Conservation (phyloP, 2,329 filamentous ascomycete species). For the Geoglossum cookeanum region DNA sequence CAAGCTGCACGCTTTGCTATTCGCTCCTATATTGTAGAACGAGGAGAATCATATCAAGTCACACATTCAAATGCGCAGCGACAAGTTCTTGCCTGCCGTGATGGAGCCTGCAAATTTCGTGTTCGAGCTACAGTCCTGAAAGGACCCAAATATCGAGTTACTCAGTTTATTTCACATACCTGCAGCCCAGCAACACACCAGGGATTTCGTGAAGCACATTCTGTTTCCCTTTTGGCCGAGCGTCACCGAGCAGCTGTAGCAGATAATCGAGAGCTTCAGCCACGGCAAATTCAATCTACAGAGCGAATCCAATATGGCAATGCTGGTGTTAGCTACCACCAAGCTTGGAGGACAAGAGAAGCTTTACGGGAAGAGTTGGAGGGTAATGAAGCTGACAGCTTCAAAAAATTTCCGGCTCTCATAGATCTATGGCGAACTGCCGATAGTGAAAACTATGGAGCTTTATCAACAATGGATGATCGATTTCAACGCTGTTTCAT, state of each 20-base stretch:
- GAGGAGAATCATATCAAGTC: no score
- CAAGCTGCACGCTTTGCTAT: no score
- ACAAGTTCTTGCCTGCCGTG: no score
- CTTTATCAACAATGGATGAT: background rate
- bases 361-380: background rate
- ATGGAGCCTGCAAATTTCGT: no score
- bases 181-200: no score
- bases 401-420: background rate
- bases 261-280: background rate
- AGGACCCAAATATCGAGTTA: background rate
- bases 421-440: no score
- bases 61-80: no score
- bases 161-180: background rate
- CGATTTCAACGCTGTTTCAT: background rate
- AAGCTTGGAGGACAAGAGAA: background rate
- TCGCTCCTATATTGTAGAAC: no score
- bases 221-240: background rate
- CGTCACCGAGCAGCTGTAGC: background rate
- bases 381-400: background rate
- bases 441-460: background rate
- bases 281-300: no score
- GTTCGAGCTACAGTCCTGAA: no score
- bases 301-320: background rate
- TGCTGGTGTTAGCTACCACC: background rate
- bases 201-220: background rate